Base-by-base conservation (phyloP, 1,284 basidiomycete species). In the Ceratobasidium sp. region DNA sequence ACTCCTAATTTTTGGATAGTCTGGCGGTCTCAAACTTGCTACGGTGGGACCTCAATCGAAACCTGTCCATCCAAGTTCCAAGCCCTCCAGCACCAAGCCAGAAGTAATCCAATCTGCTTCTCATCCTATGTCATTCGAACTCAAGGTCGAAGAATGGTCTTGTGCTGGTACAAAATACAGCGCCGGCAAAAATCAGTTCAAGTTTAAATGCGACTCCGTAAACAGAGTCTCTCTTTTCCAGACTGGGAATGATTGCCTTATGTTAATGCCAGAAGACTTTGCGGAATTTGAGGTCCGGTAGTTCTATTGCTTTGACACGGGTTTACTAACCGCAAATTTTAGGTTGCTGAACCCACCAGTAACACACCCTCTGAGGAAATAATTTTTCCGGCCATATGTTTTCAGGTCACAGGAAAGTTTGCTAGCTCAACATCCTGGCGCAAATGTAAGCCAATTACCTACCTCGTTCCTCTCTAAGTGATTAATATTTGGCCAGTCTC, bases 61-160 rank as follows among this genome's bases (percentile, higher is more conserved):
- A 42, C 33, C 33, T 33, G 15, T n/a, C 10, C 58, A n/a, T 60
- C 44, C 42, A 42, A 49, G 18, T 15, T 39, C 60, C 10, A 63
- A 40, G 42, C n/a, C 15, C 18, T 10, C 66, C 15, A n/a, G 49
- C 18, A 46, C 2, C 4, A 28, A 42, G 20, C 66, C 15, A 15
- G 12, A 51, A n/a, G n/a, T 18, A 12, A 46, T 49, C 15, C 7
- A 20, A 18, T 23, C 42, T 49, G 26, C 40, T 7, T 18, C 40
- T 46, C n/a, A 39, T 33, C 28, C 46, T 28, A 23, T 12, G 33
- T 33, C 39, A 9, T 13, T 58, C 28, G 33, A n/a, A 4, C 28
- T 66, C 44, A 23, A 56, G 3, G 18, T 76, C 40, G n/a, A 67
- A 56, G 73, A 76, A 23, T 76, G 73, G 73, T 67, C 33, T 53